Base-by-base conservation (phyloP, 805 yeast genomes). In the Kodamaea restingae region DNA sequence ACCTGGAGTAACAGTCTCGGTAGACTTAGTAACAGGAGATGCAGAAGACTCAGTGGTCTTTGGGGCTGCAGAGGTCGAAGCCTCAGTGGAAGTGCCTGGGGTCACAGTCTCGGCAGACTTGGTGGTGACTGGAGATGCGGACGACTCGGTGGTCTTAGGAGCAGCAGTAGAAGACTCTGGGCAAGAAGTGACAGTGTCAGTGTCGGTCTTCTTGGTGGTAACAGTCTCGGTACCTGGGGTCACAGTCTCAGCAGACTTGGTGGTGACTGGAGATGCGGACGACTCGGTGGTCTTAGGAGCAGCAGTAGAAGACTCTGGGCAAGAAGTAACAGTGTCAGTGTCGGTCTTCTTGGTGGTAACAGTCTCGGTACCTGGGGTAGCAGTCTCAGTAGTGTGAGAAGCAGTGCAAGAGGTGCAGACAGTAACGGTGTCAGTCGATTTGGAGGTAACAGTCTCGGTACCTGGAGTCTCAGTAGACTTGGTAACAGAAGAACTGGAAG, bases 101-200 rank as follows among this genome's bases (percentile, higher is more conserved):
- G n/a, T n/a, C n/a, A n/a, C n/a, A n/a, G n/a, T n/a, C n/a, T n/a
- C 25, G 25, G 10, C 25, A 10, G 25, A 7, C 9, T 65, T 66
- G 34, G 67, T 62, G 48, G 67, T 61, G 25, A 34, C 39, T 20
- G n/a, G n/a, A n/a, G n/a, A n/a, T n/a, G n/a, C n/a, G n/a, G n/a
- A n/a, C n/a, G n/a, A n/a, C n/a, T n/a, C n/a, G n/a, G n/a, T n/a
- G n/a, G n/a, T n/a, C n/a, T n/a, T n/a, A n/a, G n/a, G n/a, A n/a
- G n/a, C n/a, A n/a, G n/a, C n/a, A n/a, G n/a, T n/a, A n/a, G n/a
- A n/a, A n/a, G n/a, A n/a, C n/a, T n/a, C n/a, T n/a, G n/a, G n/a
- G n/a, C n/a, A n/a, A n/a, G 64, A 52, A 35, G 69, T 60, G 41
- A 58, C 52, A 40, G 67, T 61, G 34, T 61, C 39, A 34, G 22